Conservation (phyloP, 768 basidiomycete species). For the Boletus fagicola region DNA sequence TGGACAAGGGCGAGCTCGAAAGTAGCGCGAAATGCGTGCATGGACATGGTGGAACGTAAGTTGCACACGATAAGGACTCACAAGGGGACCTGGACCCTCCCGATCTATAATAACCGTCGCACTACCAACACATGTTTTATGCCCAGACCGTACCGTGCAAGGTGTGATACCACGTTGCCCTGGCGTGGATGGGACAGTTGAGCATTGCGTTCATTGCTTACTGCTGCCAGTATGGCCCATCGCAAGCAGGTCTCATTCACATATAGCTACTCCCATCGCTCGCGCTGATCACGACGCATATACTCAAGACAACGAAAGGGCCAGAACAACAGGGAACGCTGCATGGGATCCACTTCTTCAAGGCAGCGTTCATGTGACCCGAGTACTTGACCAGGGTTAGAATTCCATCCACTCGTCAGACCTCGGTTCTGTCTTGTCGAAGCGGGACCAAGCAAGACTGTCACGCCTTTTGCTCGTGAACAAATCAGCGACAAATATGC, state of each 20-base stretch:
- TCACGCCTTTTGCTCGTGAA: background rate
- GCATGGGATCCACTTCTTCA: background rate
- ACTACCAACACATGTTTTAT: background rate
- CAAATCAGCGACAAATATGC: background rate
- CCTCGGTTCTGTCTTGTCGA: background rate
- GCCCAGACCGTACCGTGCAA: background rate
- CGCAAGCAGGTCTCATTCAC: background rate
- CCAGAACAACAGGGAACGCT: no score
- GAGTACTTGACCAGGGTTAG: background rate
- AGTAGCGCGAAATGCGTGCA: background rate
- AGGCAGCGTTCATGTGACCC: background rate
- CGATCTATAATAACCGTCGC: background rate
- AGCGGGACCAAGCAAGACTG: background rate
- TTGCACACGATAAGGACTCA: background rate
- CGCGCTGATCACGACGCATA: background rate
- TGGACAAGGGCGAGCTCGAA: background rate
- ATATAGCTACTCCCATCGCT: background rate
- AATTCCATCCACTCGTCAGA: background rate
- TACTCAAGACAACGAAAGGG: background rate
- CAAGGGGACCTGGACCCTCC: background rate
- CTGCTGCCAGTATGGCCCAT: background rate
- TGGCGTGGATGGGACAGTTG: background rate
- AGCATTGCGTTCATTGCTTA: background rate
- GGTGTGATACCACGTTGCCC: background rate
- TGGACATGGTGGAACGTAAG: background rate